phyloP scores from a whole-genome alignment of 2,329 filamentous ascomycete genomes.

The Aspergillaceae sp. region DNA sequence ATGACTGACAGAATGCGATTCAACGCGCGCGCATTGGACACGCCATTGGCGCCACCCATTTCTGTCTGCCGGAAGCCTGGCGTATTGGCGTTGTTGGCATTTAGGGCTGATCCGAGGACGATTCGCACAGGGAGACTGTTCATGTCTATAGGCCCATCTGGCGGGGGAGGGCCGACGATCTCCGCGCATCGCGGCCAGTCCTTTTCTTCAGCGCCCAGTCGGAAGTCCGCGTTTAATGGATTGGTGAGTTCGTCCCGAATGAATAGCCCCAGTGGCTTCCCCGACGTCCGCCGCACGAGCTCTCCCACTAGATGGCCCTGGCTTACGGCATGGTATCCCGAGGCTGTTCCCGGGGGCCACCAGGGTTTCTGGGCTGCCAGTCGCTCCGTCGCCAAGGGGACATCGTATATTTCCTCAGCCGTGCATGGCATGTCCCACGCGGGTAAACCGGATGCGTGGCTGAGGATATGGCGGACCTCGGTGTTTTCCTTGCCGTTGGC shows the following conservation, averaged over 20 bases:
- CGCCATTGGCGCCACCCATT: conserved; percentile 39
- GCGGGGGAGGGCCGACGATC: conserved; percentile 17
- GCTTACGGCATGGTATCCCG: conserved; percentile 36
- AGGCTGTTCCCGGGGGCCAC: conserved; percentile 38
- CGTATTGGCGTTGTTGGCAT: conserved; percentile 14
- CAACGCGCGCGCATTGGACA: conserved; percentile 38
- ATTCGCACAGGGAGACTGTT: conserved; percentile 24
- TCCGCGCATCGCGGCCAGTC: conserved; percentile 36
- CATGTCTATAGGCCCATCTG: conserved; percentile 7
- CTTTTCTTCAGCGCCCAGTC: conserved; percentile 36
- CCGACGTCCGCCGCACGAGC: conserved; percentile 34
- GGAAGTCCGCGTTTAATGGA: conserved; percentile 41
- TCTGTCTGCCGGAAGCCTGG: conserved; percentile 33
- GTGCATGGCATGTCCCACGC: conserved; percentile 27
- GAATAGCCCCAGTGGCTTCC: conserved; percentile 38
- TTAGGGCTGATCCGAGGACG: conserved; percentile 17
- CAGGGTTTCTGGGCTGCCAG: conserved; percentile 36
- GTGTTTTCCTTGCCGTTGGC: conserved; percentile 35
- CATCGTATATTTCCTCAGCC: conserved; percentile 27
- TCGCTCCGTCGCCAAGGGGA: conserved; percentile 18
- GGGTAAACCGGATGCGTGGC: conserved; percentile 31
- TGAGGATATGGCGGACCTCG: conserved; percentile 34
- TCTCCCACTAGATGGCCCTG: conserved; percentile 39
- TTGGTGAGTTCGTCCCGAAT: conserved; percentile 35
- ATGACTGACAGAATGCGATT: conserved; percentile 36